Base-by-base conservation (phyloP, 345 rosid genomes). In the Litchi chinensis region DNA sequence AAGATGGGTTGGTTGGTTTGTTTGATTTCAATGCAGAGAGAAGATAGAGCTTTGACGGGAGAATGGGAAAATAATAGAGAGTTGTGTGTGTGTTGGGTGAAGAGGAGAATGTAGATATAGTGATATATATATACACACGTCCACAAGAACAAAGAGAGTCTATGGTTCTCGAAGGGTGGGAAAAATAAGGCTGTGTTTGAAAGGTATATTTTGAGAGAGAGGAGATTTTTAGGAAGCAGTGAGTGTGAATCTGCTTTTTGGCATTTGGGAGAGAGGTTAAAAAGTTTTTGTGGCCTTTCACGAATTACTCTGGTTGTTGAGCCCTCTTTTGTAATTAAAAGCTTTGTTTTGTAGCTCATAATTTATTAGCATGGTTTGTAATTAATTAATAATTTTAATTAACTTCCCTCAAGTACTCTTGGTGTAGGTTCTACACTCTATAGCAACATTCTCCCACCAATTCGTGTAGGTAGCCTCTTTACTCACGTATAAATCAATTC, bases 221-320 rank as follows among this genome's bases (percentile, higher is more conserved):
- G 75, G 66, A 9, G 8, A 52, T 75, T 81, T 78, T 83, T 59
- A 83, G 85, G 86, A 84, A 73, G 68, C 10, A 52, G 57, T 52
- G 57, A 52, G 83, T 66, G 85, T 65, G 40, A 83, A 75, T 82
- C 71, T n/a, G 39, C 80, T 67, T 83, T 82, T 80, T 78, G 79
- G 39, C 78, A 63, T 81, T 82, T 80, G 79, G 80, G 46, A 59
- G 75, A 26, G 59, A 10, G 11, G 9, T 7, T 26, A n/a, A 41
- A 62, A 66, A 40, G 41, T 16, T 21, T 52, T 39, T 8, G 52
- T 2, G 74, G 62, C 57, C 32, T 74, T 81, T 60, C 60, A 73
- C n/a, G 77, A 86, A 86, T 71, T 68, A 52, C 62, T 19, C 8
- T 59, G 73, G 40, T 63, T 65, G 73, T 73, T 6, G 48, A 71